Evolutionary conservation across 2,329 filamentous ascomycete species (phyloP).

Genomic region (Aspergillus ustus): DNA sequence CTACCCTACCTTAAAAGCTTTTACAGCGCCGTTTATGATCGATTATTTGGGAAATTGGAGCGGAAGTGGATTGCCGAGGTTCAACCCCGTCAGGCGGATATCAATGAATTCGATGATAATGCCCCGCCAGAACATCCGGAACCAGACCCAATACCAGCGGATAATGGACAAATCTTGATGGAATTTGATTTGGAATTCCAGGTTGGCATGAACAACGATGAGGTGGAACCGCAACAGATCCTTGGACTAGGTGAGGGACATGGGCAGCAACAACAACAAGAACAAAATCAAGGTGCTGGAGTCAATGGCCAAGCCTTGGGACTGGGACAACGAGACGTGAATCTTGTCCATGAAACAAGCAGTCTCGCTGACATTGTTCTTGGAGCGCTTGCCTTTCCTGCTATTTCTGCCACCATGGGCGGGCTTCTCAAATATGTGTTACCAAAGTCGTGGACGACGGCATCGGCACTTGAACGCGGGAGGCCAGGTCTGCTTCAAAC

Average conservation of each 20-base stretch:
- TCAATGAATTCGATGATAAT: slow-evolving; percentile 37
- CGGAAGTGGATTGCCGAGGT: slow-evolving; percentile 66
- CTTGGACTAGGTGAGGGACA: slow-evolving; percentile 34
- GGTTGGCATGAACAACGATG: slow-evolving; percentile 53
- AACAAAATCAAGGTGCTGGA: slow-evolving; percentile 29
- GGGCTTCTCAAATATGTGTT: slow-evolving; percentile 71
- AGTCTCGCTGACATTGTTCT: slow-evolving; percentile 64
- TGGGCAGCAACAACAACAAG: slow-evolving; percentile 24
- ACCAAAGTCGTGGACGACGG: slow-evolving; percentile 69
- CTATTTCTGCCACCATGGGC: slow-evolving; percentile 77
- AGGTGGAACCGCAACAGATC: slow-evolving; percentile 39
- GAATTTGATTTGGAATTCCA: slow-evolving; percentile 58
- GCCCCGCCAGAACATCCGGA: slow-evolving; percentile 41
- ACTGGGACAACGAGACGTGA: slow-evolving; percentile 46
- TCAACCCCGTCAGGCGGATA: slow-evolving; percentile 58
- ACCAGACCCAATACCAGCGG: slow-evolving; percentile 32
- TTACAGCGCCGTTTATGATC: slow-evolving; percentile 67
- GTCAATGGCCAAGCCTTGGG: slow-evolving; percentile 31
- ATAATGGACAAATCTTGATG: slow-evolving; percentile 50
- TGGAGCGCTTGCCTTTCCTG: slow-evolving; percentile 78
- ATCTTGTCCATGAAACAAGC: slow-evolving; percentile 58
- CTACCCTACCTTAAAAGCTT: slow-evolving; percentile 68
- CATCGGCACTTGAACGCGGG: slow-evolving; percentile 41
- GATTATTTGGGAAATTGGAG: slow-evolving; percentile 61
- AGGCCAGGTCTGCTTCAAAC: slow-evolving; percentile 74